These are phyloP conservation scores for Paramecium tetraurelia DNA, from an alignment of 73 alveolate genomes.

Conservation along the genomic window DNA sequence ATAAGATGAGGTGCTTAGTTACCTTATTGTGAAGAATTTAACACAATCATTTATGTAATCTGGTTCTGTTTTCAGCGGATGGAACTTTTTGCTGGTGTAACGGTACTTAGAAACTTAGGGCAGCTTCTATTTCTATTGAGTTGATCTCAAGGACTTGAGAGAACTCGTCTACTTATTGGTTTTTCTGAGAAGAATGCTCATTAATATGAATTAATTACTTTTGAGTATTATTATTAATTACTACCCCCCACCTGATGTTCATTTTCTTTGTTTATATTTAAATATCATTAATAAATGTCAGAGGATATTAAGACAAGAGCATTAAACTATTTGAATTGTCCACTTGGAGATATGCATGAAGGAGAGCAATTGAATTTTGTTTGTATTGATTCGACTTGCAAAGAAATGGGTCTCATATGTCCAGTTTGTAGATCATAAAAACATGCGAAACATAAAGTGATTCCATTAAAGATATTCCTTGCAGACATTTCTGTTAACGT, in stretches of 20 bases:
- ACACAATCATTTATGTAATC: neutral
- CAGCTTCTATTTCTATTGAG: neutral
- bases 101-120: neutral
- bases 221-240: neutral
- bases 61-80: neutral
- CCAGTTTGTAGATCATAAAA: constrained; percentile 61
- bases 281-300: constrained; percentile 26
- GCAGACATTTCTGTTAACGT: constrained; percentile 33
- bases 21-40: neutral
- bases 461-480: constrained; percentile 59
- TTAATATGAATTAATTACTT: neutral
- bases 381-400: constrained; percentile 55
- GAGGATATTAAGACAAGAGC: constrained; percentile 53
- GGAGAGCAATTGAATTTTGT: constrained; percentile 62
- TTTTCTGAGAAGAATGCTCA: neutral
- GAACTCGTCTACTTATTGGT: neutral
- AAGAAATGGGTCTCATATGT: constrained; percentile 59
- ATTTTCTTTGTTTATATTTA: neutral
- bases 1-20: neutral
- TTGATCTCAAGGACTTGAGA: neutral
- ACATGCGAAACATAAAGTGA: constrained; percentile 56
- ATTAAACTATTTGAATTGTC: constrained; percentile 38
- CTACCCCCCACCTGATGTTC: neutral
- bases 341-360: constrained; percentile 59
- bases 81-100: neutral